Base-by-base conservation (phyloP, 2,329 filamentous ascomycete species). In the Diaporthe australafricana region DNA sequence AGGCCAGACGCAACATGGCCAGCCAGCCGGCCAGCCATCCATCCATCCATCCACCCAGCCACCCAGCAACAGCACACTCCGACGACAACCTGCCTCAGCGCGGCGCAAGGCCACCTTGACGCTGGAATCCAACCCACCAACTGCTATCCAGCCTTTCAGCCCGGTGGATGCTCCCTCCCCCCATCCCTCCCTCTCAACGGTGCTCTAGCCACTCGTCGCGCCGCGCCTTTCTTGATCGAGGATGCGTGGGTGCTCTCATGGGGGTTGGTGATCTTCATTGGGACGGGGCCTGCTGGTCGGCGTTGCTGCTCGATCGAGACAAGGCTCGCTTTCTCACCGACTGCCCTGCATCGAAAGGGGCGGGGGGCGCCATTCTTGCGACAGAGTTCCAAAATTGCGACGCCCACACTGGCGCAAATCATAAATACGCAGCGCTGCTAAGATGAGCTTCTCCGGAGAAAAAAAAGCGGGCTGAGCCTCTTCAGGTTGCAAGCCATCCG, bases 211-310 rank as follows among this genome's bases (percentile, higher is more conserved):
- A 73, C 72, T 72, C 69, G 70, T 70, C 74, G 73, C 73, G 76
- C 69, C 62, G 73, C 70, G 73, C 73, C 60, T 78, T 81, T 76
- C 79, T 80, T 79, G 78, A 82, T 82, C 77, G 77, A 80, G 80
- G 77, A 78, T 78, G 50, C 53, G 53, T 27, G 60, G 30, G 55
- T 75, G 76, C 70, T 74, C 77, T 74, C 75, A 78, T 77, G 79
- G 78, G 77, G 78, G 75, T 25, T 77, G 76, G 75, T 77, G 80
- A 81, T 81, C 79, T 77, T 79, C 76, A 75, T 80, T 78, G 76
- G 73, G 80, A 80, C 80, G 78, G 80, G 78, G 78, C 73, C 77
- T 81, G 75, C 77, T 77, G 76, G 76, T 78, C 82, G 82, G 82
- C 77, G 71, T 75, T 75, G 74, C 78, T 78, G 76, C 81, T 81